Base-by-base conservation (phyloP, 2,329 filamentous ascomycete species). In the Claviceps humidiphila region DNA sequence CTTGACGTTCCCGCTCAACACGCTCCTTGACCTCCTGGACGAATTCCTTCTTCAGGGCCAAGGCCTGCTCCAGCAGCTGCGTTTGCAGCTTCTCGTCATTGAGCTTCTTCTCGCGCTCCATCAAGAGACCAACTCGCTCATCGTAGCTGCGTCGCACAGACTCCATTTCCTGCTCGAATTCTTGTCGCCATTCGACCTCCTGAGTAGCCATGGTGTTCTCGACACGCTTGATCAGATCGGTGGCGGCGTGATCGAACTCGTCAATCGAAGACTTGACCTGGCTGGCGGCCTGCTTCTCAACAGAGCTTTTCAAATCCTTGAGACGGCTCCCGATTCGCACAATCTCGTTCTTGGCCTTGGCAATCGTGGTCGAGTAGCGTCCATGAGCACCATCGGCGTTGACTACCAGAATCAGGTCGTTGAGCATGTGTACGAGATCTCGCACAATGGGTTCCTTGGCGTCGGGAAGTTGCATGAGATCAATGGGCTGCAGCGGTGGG, bases 391-490 rank as follows among this genome's bases (percentile, higher is more conserved):
- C 81, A 66, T 95, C 91, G 53, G 87, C 86, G 67, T 96, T 95
- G 66, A 96, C 84, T 47, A 94, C 88, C 8, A 87, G 83, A 64
- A 98, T 95, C 61, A 98, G 85, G 68, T 95, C 89, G 71, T 98
- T 98, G 61, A 98, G 78, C 71, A 95, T 91, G 72, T 88, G 91
- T 54, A 95, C 89, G 5, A 98, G 76, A 62, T 97, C 89, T 69
- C 96, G 89, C 22, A 97, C 87, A 39, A 95, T 78, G 30, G 88
- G 87, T 65, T 97, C 91, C 54, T 83, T 81, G 51, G 86, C 88
- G 61, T 89, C 80, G 51, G 80, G 76, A 24, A 94, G 78, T 49
- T 78, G 78, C 54, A 96, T 73, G 55, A 89, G 81, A 63, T 95
- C 87, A 59, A 97, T 88, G 16, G 81, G 80, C 55, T 82, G 71